phyloP scores from a whole-genome alignment of 2,329 filamentous ascomycete species.

The Hymenoscyphus repandus region DNA sequence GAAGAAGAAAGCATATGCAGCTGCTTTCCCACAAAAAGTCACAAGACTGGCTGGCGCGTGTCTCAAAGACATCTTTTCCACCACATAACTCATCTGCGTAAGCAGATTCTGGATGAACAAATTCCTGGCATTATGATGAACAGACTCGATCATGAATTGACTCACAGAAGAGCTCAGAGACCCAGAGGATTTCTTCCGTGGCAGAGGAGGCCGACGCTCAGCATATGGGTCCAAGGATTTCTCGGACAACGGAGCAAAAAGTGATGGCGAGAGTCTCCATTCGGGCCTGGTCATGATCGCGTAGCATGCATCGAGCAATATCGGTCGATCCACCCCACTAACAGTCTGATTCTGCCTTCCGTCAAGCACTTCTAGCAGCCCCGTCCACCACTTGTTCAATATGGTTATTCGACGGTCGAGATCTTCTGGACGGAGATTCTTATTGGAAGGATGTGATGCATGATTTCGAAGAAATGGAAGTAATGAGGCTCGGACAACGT shows the following conservation, averaged over 20 bases:
- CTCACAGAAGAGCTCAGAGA: conserved; percentile 55
- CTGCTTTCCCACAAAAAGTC: conserved; percentile 67
- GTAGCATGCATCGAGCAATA: conserved; percentile 62
- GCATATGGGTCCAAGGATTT: conserved; percentile 31
- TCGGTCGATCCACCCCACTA: conserved; percentile 63
- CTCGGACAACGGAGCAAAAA: conserved; percentile 46
- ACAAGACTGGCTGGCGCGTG: conserved; percentile 52
- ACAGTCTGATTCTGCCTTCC: conserved; percentile 65
- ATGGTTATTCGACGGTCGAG: conserved; percentile 62
- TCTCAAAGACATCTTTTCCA: conserved; percentile 67
- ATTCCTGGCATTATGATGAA: conserved; percentile 67
- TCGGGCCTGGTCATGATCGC: conserved; percentile 68
- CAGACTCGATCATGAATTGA: conserved; percentile 64
- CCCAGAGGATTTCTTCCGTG: conserved; percentile 36
- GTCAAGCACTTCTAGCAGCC: conserved; percentile 62
- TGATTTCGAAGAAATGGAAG: conserved; percentile 61
- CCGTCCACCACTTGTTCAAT: conserved; percentile 72
- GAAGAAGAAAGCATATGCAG: conserved; percentile 70
- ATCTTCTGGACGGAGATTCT: conserved; percentile 58
- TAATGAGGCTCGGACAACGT: conserved; percentile 58
- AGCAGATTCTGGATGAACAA: conserved; percentile 65
- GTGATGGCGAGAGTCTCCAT: conserved; percentile 58
- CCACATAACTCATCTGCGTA: conserved; percentile 65
- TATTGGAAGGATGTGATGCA: conserved; percentile 52
- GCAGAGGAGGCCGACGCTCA: conserved; percentile 22